Base-by-base conservation (phyloP, 805 yeast species). In the baker's yeast (Saccharomyces cerevisiae) region DNA sequence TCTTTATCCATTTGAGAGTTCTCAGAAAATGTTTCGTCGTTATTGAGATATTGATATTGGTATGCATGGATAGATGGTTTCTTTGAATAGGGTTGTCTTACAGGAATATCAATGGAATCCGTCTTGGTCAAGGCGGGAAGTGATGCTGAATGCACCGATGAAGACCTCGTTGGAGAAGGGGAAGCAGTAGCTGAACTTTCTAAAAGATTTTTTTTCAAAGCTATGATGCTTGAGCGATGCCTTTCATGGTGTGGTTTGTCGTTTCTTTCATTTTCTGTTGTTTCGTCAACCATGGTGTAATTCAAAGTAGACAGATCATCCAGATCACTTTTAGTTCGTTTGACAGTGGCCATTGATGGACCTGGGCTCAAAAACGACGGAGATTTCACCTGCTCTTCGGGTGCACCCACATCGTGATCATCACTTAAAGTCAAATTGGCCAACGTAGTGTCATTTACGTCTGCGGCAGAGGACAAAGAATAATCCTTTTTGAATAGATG, bases 271-370 rank as follows among this genome's bases (percentile, higher is more conserved):
- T 29, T 17, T 11, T 5, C 27, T 4, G n/a, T 21, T 32, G 21
- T 28, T n/a, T 46, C 41, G 14, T 32, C 41, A 29, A 49, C 30
- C 21, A n/a, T 24, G 28, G 11, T 47, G 9, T 17, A 47, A 28
- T 56, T 36, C 28, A 51, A 17, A 41, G 49, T 31, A 11, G 53
- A 30, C 11, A 46, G 22, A 48, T 43, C 46, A 5, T 49, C 43
- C 46, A 51, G 27, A 29, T 56, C 57, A 47, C 59, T 59, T 30
- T 54, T 58, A 13, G 64, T 58, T 9, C 59, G 61, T 30, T 58
- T 57, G 14, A 62, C 67, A 21, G 65, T 63, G 6, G 67, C 60
- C 13, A 56, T 49, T 1, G 64, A 53, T 24, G 62, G 66, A 0
- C 65, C 65, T 6, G 64, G 64, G 30, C 59, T 60, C 31, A 55